Evolutionary conservation across 139 green algal species (phyloP).

Genomic region (Haematococcus lacustris): DNA sequence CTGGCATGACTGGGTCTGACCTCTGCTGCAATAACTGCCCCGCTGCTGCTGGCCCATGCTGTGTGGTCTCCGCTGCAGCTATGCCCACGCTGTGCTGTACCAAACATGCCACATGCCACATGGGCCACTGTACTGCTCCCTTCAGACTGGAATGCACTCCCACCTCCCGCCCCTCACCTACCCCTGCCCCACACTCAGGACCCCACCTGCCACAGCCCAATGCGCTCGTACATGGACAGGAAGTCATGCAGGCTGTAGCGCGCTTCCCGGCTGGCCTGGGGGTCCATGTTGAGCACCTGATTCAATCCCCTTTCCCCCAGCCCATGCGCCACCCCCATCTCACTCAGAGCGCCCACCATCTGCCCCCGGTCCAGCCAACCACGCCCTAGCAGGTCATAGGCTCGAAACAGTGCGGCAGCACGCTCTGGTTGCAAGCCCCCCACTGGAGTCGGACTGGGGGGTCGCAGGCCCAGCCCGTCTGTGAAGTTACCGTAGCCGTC

Average conservation of each 20-base stretch:
- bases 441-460: neutral
- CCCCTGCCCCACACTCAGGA: too few relatives aligned
- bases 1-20: too few relatives aligned
- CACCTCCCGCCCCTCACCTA: too few relatives aligned
- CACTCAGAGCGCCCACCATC: slow-evolving; percentile 5
- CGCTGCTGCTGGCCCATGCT: too few relatives aligned
- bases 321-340: slow-evolving; percentile 9
- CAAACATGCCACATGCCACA: too few relatives aligned
- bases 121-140: too few relatives aligned
- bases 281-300: slow-evolving; percentile 8
- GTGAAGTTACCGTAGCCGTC: too few relatives aligned
- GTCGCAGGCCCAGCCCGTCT: neutral
- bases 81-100: too few relatives aligned
- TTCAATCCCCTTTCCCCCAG: slow-evolving; percentile 4
- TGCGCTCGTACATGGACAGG: slow-evolving; percentile 8
- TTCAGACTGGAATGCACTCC: too few relatives aligned
- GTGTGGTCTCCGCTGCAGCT: too few relatives aligned
- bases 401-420: slow-evolving; percentile 9
- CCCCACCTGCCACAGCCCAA: slow-evolving; percentile 1
- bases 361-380: neutral
- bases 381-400: slow-evolving; percentile 4
- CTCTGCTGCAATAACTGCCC: too few relatives aligned
- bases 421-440: neutral
- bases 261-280: neutral
- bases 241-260: slow-evolving; percentile 10